phyloP scores from a whole-genome alignment of 2,329 filamentous ascomycete genomes.

The Aureobasidium subglaciale region DNA sequence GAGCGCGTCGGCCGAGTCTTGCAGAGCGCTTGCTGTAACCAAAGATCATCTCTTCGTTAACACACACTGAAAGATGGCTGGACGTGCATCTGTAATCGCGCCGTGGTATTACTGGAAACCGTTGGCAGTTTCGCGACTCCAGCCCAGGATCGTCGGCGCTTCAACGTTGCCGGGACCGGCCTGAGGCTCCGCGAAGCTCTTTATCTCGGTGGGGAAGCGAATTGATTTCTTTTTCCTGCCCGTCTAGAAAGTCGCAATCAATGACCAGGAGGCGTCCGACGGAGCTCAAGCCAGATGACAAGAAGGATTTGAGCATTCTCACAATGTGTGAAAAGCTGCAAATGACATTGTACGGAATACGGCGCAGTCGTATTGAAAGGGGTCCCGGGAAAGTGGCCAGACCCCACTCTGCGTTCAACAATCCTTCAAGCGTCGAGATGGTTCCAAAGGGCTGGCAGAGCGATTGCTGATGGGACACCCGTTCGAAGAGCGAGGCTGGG shows the following conservation, averaged over 20 bases:
- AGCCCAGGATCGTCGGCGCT: background rate
- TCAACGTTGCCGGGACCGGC: slow-evolving; percentile 6
- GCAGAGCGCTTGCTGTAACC: background rate
- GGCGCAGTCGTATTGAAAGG: background rate
- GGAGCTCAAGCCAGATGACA: background rate
- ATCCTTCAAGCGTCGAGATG: slow-evolving; percentile 7
- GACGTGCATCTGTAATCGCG: background rate
- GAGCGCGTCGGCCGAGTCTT: background rate
- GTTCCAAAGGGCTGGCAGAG: background rate
- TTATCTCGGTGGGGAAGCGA: background rate
- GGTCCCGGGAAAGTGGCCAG: slow-evolving; percentile 1
- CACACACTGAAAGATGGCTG: background rate
- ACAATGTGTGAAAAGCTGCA: too few species aligned
- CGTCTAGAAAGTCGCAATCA: background rate
- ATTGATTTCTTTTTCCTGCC: background rate
- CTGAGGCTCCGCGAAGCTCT: slow-evolving; percentile 9
- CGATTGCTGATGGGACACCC: background rate
- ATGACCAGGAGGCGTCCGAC: slow-evolving; percentile 1
- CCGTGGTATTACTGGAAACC: background rate
- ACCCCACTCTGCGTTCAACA: slow-evolving; percentile 10
- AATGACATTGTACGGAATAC: background rate
- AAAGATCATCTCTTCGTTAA: background rate
- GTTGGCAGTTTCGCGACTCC: slow-evolving; percentile 5
- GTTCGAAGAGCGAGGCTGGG: slow-evolving; percentile 5
- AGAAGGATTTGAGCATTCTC: background rate